Evolutionary conservation across 2,329 filamentous ascomycete genomes (phyloP), one percentile per base, ranked within the genome.

Genomic region (Cytospora piceae): DNA sequence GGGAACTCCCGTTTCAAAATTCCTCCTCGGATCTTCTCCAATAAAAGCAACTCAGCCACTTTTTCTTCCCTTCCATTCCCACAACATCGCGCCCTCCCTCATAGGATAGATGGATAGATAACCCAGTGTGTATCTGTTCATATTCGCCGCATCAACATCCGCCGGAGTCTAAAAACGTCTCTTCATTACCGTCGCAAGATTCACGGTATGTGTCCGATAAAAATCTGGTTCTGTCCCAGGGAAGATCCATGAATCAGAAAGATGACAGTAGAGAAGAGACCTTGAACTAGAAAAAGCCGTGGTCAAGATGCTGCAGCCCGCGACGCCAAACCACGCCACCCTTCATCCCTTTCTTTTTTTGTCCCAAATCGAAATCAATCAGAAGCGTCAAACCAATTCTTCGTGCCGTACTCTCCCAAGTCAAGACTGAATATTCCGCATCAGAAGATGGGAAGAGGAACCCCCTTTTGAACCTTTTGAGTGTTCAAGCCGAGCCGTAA

Each of bases 261-360:
- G 60, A 56, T 52, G 37, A 54, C 57, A 34, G 55, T 46, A 57
- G 63, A 65, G 63, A 46, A 56, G 55, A 66, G 39, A 60, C 37
- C 31, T 49, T 46, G 39, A 29, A 55, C 24, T 46, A 49, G 53
- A 29, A 27, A 51, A 68, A 65, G 61, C 58, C 58, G 56, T 27
- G 32, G 37, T 39, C 39, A 52, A 54, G 54, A 68, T 68, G 66
- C 66, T 66, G 46, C 20, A 59, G 32, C 66, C 59, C 59, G 56
- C 60, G 59, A 68, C 58, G 66, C 66, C 66, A 65, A 49, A 58
- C 66, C 66, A 61, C 55, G 63, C 66, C 66, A 49, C 56, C 59
- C 58, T 53, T 66, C 63, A 56, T 39, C 58, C 64, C 56, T 51
- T 56, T 58, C 24, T 24, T 58, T 51, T 56, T 64, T 61, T 34